Evolutionary conservation across 1,284 basidiomycete genomes (phyloP).

Genomic region (Mycosarcoma maydis): DNA sequence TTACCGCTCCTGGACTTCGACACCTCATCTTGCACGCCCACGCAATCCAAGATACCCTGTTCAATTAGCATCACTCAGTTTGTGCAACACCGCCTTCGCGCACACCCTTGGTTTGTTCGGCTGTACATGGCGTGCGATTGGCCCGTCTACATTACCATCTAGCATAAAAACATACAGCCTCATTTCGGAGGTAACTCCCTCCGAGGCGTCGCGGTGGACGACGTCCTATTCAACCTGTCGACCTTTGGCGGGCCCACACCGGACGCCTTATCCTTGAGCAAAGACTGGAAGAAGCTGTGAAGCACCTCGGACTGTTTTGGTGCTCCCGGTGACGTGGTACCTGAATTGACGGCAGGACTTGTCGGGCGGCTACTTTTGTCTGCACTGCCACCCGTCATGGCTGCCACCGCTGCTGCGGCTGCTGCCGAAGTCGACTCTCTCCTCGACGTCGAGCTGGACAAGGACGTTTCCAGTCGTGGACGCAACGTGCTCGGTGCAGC

Average conservation of each 20-base stretch:
- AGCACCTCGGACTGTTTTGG: conserved; percentile 61
- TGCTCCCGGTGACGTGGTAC: conserved; percentile 28
- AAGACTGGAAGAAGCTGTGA: conserved; percentile 62
- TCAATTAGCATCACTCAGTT: neutral
- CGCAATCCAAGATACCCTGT: neutral
- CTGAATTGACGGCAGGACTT: conserved; percentile 24
- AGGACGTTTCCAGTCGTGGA: conserved; percentile 2
- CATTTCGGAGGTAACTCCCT: conserved; percentile 1
- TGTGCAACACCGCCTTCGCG: neutral
- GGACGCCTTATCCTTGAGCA: conserved; percentile 41
- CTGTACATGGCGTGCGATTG: too few species aligned
- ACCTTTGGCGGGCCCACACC: conserved; percentile 24
- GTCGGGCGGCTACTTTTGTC: conserved; percentile 21
- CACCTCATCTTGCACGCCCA: too few species aligned
- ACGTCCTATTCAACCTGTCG: conserved; percentile 10
- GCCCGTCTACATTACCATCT: neutral
- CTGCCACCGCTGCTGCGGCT: conserved; percentile 25
- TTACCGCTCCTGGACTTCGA: too few species aligned
- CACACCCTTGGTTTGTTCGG: too few species aligned
- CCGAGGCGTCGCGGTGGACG: neutral
- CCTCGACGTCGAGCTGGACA: neutral
- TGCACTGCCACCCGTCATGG: conserved; percentile 14
- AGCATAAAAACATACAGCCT: too few species aligned
- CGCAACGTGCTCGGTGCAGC: neutral
- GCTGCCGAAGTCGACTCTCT: conserved; percentile 33